A percentile compares a stretch with the other conserved stretches of the same genome.
Conservation (phyloP, 768 basidiomycete genomes). For the Kwoniella sp. region DNA sequence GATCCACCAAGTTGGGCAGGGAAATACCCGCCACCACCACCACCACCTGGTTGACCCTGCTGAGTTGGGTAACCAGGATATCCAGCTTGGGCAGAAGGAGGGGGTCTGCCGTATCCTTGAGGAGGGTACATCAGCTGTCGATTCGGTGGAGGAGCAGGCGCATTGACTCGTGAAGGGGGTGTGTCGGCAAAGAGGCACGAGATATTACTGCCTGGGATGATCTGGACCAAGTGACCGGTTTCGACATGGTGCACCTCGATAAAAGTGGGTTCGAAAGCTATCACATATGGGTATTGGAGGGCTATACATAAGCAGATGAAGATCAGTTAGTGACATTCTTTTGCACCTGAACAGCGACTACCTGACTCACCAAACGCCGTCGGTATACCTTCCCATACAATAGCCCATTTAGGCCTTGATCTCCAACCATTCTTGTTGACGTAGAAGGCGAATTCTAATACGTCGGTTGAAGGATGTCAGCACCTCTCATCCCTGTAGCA, state of each 20-base stretch:
- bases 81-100: constrained; percentile 7
- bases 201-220: constrained; percentile 89
- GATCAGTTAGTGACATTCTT: background rate
- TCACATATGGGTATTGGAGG: constrained; percentile 90
- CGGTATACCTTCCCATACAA: constrained; percentile 93
- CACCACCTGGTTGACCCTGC: too few relatives aligned
- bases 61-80: background rate
- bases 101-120: constrained; percentile 9
- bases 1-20: constrained; percentile 10
- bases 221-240: constrained; percentile 85
- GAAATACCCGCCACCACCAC: constrained; percentile 8
- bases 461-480: background rate
- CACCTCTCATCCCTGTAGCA: constrained; percentile 65
- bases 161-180: constrained; percentile 77
- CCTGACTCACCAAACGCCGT: constrained; percentile 83
- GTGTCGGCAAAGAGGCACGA: constrained; percentile 91
- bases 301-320: constrained; percentile 60
- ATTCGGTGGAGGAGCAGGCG: constrained; percentile 58
- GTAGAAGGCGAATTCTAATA: constrained; percentile 93
- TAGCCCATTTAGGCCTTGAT: constrained; percentile 87
- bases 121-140: constrained; percentile 40
- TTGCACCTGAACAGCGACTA: too few relatives aligned
- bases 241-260: constrained; percentile 96
- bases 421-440: constrained; percentile 95
- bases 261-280: constrained; percentile 95